Conservation (phyloP, 352 stramenopile genomes). For the Phytophthora pinifolia region DNA sequence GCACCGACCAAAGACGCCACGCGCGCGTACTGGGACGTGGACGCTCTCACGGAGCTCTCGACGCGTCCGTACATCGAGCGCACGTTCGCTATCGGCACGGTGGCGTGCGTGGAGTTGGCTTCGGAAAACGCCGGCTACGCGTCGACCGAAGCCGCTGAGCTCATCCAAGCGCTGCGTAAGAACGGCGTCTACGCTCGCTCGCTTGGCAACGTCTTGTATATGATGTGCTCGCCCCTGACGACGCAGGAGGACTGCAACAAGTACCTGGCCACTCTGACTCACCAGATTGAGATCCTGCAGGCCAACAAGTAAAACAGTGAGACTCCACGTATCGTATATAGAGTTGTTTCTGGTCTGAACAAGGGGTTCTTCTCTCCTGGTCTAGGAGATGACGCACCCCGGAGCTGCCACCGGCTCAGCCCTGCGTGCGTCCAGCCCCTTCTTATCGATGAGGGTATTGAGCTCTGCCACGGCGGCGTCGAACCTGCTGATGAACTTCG, state of each 20-base stretch:
- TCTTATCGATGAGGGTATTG: constrained; percentile 60
- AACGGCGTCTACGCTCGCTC: constrained; percentile 78
- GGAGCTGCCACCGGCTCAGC: background rate
- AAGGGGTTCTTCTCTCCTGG: background rate
- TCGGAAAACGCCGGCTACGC: constrained; percentile 65
- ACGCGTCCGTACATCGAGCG: constrained; percentile 50
- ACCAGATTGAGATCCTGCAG: constrained; percentile 48
- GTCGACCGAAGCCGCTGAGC: constrained; percentile 57
- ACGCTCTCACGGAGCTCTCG: constrained; percentile 51
- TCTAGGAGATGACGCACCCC: constrained; percentile 36
- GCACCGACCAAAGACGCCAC: constrained; percentile 23
- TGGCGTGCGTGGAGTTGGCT: constrained; percentile 71
- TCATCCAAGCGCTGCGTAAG: constrained; percentile 61
- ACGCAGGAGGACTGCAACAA: constrained; percentile 59
- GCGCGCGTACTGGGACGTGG: constrained; percentile 62
- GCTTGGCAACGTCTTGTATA: constrained; percentile 82
- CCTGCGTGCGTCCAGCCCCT: constrained; percentile 31
- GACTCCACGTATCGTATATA: constrained; percentile 11
- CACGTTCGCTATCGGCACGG: constrained; percentile 77
- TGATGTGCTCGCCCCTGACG: constrained; percentile 85
- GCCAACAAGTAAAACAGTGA: constrained; percentile 25
- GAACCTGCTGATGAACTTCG: constrained; percentile 65
- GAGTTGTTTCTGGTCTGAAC: constrained; percentile 1
- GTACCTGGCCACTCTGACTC: constrained; percentile 51
- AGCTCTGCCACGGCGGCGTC: constrained; percentile 63